Base-by-base conservation (phyloP, 1,284 basidiomycete species). In the Pseudozyma sp. region DNA sequence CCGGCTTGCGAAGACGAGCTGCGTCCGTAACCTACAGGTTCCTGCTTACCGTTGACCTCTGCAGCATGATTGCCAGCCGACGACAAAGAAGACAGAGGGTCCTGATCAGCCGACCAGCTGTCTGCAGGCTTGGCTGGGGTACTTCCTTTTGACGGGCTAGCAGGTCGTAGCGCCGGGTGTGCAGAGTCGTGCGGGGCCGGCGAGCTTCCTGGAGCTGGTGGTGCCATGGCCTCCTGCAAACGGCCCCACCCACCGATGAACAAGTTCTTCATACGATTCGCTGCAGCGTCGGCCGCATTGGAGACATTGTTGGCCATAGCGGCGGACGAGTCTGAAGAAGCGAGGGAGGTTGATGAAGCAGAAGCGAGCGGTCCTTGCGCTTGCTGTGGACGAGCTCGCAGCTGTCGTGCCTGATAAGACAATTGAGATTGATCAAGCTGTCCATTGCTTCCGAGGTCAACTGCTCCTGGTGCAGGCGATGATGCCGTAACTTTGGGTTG, bases 201-300 rank as follows among this genome's bases (percentile, higher is more conserved):
- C 0, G 60, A 57, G 10, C 39, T 48, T n/a, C 59, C 61, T 9
- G 64, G 11, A 21, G 61, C 42, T 52, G 72, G 73, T 14, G 72
- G 55, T 12, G 64, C 63, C 63, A 77, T 74, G 7, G 76, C 76
- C 16, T 77, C 76, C 50, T 75, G 71, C 51, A 78, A 42, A n/a
- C 68, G 62, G 8, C 71, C 76, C 76, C 76, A 78, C 8, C 76
- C 76, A 16, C 76, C 76, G 36, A 78, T 69, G 48, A 78, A 63
- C 5, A 78, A 57, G 16, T 71, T 76, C 69, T 78, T 78, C 72
- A 78, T 72, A 10, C 59, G 42, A 31, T 73, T 70, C 36, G 75
- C 67, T 13, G 70, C 74, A 14, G 54, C 68, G 40, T 65, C 69
- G 4, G 73, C 68, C 2, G 64, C 72, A 35, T 21, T 65, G 9